Base-by-base conservation (phyloP, 495 filamentous ascomycete species). In the Poronia punctata region DNA sequence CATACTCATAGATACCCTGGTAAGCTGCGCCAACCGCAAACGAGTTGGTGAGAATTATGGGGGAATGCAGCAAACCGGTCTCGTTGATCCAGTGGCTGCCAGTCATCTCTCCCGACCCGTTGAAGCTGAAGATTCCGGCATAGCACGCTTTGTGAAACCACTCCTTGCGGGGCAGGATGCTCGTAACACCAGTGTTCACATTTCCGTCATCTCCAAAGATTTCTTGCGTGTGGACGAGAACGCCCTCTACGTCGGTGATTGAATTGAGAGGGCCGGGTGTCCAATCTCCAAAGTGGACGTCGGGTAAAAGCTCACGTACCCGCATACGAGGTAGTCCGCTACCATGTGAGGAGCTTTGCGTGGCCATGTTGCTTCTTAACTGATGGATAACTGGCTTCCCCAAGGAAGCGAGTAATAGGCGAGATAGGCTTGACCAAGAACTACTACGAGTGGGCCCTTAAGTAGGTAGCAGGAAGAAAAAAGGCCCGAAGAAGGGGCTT, bases 91-190 rank as follows among this genome's bases (percentile, higher is more conserved):
- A 73, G 43, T 72, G 65, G 11, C 53, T 56, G 5, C 71, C 70
- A 0, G 73, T 77, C 56, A 77, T 61, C 43, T 75, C 71, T 15
- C 73, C 71, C 18, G 59, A 62, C 36, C 73, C 72, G 46, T 77
- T 77, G 59, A 77, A 72, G 40, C 61, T 60, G 53, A 72, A 73
- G 28, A 71, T 50, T 3, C 68, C 66, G 7, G 73, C 67, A 27
- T 67, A 68, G 49, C 65, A 72, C 26, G 65, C 69, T 1, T 64
- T 52, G 43, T 70, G 35, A 45, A 68, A 70, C 59, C 65, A 71
- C 24, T 71, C 56, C 12, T 53, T 21, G 16, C 71, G 68, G 5
- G 72, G 70, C 12, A 74, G 54, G 44, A 76, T 70, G 32, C 59
- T 59, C 10, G 73, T 77, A 4, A 77, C 57, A 23, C 73, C 72